Evolutionary conservation across 805 yeast genomes (phyloP).

Genomic region (Saccharomycopsis fodiens): DNA sequence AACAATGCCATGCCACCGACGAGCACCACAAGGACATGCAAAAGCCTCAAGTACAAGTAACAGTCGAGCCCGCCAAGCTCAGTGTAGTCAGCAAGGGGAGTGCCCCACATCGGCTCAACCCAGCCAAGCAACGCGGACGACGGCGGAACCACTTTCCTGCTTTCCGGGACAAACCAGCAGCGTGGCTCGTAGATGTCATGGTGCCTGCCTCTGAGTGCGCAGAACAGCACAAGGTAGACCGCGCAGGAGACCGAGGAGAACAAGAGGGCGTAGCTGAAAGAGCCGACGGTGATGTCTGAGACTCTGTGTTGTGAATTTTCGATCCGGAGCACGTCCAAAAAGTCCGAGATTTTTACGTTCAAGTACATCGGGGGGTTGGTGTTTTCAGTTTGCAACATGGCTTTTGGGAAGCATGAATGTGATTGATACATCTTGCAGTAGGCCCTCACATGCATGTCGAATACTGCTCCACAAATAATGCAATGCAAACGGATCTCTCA

Average conservation of each 20-base stretch:
- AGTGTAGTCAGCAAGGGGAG: conserved; percentile 37
- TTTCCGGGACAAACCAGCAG: conserved; percentile 36
- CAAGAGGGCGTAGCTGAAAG: conserved; percentile 48
- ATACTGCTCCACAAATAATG: too few relatives aligned
- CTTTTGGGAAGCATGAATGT: too few relatives aligned
- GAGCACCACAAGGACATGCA: conserved; percentile 42
- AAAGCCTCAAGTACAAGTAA: conserved; percentile 60
- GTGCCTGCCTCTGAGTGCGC: conserved; percentile 29
- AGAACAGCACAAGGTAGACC: conserved; percentile 33
- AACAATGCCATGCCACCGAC: conserved; percentile 46
- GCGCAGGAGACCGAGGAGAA: conserved; percentile 47
- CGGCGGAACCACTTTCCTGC: conserved; percentile 27
- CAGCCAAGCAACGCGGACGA: conserved; percentile 43
- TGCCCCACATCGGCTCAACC: conserved; percentile 38
- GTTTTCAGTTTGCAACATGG: too few relatives aligned
- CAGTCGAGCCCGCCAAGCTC: conserved; percentile 59
- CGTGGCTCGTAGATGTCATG: conserved; percentile 48
- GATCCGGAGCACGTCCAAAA: background rate
- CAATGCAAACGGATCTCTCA: too few relatives aligned
- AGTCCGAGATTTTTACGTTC: too few relatives aligned
- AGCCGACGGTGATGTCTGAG: conserved; percentile 49
- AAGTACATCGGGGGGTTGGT: too few relatives aligned
- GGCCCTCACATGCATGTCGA: too few relatives aligned
- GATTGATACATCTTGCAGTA: too few relatives aligned
- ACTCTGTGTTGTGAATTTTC: conserved; percentile 31